These are phyloP conservation scores for Xylaria castorea DNA, from an alignment of 495 filamentous ascomycete genomes.

Conservation along the genomic window DNA sequence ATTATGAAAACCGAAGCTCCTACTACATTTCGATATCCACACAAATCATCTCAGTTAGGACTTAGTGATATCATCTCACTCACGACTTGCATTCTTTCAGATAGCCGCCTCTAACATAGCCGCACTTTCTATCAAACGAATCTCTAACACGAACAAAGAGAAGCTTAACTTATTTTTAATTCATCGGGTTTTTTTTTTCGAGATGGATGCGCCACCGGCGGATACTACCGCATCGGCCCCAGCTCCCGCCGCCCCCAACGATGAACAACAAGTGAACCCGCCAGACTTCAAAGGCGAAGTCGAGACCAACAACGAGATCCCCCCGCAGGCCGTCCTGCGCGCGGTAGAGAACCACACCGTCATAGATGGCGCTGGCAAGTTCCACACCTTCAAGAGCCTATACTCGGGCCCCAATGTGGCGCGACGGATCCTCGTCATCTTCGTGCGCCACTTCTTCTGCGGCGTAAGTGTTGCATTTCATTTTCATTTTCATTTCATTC, in stretches of 20 bases:
- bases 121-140: background rate
- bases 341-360: conserved; percentile 65
- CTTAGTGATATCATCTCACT: background rate
- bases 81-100: background rate
- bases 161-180: background rate
- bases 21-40: background rate
- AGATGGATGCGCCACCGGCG: background rate
- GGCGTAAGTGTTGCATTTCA: conserved; percentile 63
- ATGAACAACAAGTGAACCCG: conserved; percentile 31
- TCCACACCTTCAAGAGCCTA: conserved; percentile 69
- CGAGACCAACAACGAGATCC: conserved; percentile 59
- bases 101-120: background rate
- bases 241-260: background rate
- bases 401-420: conserved; percentile 63
- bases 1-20: background rate
- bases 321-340: conserved; percentile 52
- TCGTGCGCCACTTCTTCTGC: conserved; percentile 91
- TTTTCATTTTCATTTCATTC: too few species aligned
- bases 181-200: background rate
- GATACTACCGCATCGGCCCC: background rate
- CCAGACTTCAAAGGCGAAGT: conserved; percentile 55
- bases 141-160: background rate
- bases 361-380: conserved; percentile 68
- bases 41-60: background rate
- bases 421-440: conserved; percentile 72